A percentile compares a stretch with the other conserved stretches of the same genome.
These are phyloP conservation scores for Bretziella fagacearum DNA, from an alignment of 2,329 filamentous ascomycete species.

Conservation along the genomic window DNA sequence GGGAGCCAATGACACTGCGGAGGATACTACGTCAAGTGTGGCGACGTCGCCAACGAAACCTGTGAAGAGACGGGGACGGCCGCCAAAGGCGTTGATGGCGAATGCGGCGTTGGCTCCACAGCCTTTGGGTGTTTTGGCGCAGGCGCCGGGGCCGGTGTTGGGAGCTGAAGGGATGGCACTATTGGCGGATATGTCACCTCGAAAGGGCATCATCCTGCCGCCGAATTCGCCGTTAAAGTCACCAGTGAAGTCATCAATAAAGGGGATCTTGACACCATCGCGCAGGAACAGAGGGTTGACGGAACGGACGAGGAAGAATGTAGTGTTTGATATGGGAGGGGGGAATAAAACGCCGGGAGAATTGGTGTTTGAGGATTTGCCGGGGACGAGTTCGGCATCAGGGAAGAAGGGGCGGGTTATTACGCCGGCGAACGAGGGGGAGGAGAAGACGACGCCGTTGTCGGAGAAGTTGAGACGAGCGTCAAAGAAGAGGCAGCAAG, in stretches of 20 bases:
- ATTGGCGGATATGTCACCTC: conserved; percentile 7
- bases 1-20: background rate
- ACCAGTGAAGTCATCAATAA: conserved; percentile 22
- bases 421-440: conserved; percentile 3
- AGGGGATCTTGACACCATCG: conserved; percentile 39
- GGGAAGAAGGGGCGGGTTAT: conserved; percentile 6
- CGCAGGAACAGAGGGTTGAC: conserved; percentile 24
- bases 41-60: background rate
- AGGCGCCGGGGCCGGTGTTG: background rate
- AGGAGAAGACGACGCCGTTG: conserved; percentile 9
- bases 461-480: conserved; percentile 14
- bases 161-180: background rate
- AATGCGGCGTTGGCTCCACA: background rate
- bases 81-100: conserved; percentile 12
- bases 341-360: conserved; percentile 23
- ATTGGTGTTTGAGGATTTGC: conserved; percentile 36
- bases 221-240: conserved; percentile 8
- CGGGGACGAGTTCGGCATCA: conserved; percentile 22
- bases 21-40: background rate
- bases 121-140: background rate
- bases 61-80: conserved; percentile 6
- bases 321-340: conserved; percentile 30
- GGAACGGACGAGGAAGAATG: conserved; percentile 32
- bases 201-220: conserved; percentile 1
- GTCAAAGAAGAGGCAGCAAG: conserved; percentile 18